Base-by-base conservation (phyloP, 78 protist species). In the Speleostelium caveatum region DNA sequence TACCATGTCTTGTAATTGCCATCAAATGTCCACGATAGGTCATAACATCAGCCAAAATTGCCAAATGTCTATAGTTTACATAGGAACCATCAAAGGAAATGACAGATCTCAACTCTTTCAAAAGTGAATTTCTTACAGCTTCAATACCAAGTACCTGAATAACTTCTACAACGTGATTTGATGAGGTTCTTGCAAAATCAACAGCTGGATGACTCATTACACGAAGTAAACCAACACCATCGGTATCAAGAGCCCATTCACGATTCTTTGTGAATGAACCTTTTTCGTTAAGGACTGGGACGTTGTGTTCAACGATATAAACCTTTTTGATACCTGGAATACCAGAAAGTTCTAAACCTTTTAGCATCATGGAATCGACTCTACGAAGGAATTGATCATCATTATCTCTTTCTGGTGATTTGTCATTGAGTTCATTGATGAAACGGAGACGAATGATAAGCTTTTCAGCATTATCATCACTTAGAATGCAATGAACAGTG, bases 1-100 rank as follows among this genome's bases (percentile, higher is more conserved):
- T 93, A 53, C 99, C 99, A 72, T 94, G 96, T 2, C 99, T 96
- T 0, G 99, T 98, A 96, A 99, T 98, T 55, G 99, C 99, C 2
- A 97, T 94, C 16, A 98, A 77, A 58, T 97, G 97, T 24, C 99
- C 99, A 51, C 85, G 79, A 94, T 38, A 95, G 0, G 98, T 87
- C 99, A 99, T 99, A 21, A 97, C 80, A 66, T 99, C 99, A 16
- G 99, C 99, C 51, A 99, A 87, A n/a, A 98, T 72, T 95, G 73
- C 89, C 24, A 96, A 58, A 93, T 98, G 99, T 7, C 99, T 86
- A 49, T 36, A 4, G 72, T 99, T 99, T 41, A 98, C 89, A 36
- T 71, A 68, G 94, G 98, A 96, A 33, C 99, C 99, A 92, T 99
- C 97, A 53, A 51, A 3, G 7, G 33, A 16, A 99, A 99, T 97